Base-by-base conservation (phyloP, 148 eudicot species). In the Heliosperma pusillum region DNA sequence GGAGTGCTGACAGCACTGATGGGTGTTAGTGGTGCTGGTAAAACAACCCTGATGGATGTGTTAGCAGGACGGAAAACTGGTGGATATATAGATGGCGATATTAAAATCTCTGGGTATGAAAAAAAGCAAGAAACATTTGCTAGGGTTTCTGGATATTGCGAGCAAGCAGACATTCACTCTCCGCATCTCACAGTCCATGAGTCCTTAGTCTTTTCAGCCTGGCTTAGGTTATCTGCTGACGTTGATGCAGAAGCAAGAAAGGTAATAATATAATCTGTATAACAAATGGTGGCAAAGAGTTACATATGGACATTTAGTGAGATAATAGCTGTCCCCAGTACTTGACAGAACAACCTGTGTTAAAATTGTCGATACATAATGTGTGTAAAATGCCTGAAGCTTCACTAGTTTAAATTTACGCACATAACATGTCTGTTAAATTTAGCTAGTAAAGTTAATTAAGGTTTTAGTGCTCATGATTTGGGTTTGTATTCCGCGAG, bases 1-100 rank as follows among this genome's bases (percentile, higher is more conserved):
- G 72, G 72, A 24, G 72, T 69, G 57, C 40, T 69, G 21, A 69
- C 72, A 69, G 72, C 72, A 26, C 58, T 69, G 20, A 69, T 69
- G 72, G 72, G 72, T 69, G 72, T 69, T 26, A 69, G 72, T 50
- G 72, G 72, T 47, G 59, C 72, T 69, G 72, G 72, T 20, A 69
- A 69, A 44, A 69, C 72, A 4, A 69, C 72, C 36, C 72, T 69
- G 47, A 47, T 69, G 40, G 72, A 69, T 69, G 72, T 69, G 11
- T 17, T 69, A 25, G 57, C 72, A 21, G 72, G 72, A n/a, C 57
- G 72, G 26, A 69, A 69, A 69, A 69, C 72, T 69, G 58, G 72
- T 47, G 72, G 72, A 25, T 69, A 47, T 47, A 69, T 69, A 12
- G 72, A 69, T 13, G 72, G 72, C 5, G 58, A 47, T 47, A 69